Evolutionary conservation across 371 early-diverging fungal species (phyloP).

Genomic region (Parasitella parasitica): DNA sequence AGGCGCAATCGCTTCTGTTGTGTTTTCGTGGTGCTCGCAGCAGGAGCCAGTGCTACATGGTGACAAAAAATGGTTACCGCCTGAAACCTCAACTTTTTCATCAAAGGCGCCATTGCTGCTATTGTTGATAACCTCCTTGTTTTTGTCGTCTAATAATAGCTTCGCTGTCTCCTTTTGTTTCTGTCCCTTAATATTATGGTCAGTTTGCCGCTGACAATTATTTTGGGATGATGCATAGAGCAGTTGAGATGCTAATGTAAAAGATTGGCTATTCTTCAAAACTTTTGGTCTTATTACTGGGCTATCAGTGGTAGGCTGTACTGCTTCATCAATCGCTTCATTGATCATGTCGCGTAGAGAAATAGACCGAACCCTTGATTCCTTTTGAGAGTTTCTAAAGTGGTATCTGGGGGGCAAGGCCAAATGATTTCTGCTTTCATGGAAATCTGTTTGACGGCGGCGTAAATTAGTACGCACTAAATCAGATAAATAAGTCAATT

Average conservation of each 20-base stretch:
- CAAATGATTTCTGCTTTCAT: neutral
- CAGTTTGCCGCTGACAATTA: neutral
- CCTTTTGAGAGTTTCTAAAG: neutral
- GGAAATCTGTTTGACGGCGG: neutral
- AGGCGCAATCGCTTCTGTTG: neutral
- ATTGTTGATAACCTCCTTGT: neutral
- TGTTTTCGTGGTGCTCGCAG: neutral
- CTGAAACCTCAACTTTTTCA: neutral
- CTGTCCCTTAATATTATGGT: too few species aligned
- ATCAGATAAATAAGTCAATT: neutral
- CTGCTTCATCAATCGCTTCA: neutral
- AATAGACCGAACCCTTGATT: neutral
- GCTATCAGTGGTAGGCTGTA: neutral
- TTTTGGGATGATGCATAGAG: conserved; percentile 3
- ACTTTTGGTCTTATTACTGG: neutral
- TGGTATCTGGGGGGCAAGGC: conserved; percentile 4
- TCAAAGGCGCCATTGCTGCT: neutral
- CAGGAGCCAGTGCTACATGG: neutral
- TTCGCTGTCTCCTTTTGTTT: neutral
- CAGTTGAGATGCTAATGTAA: conserved; percentile 11
- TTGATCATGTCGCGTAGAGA: conserved; percentile 2
- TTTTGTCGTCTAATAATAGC: neutral
- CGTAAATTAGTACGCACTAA: neutral
- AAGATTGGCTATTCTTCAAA: neutral
- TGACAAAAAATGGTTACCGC: neutral